Conservation (phyloP, 2,329 filamentous ascomycete species). For the Cladosporium sphaerospermum region DNA sequence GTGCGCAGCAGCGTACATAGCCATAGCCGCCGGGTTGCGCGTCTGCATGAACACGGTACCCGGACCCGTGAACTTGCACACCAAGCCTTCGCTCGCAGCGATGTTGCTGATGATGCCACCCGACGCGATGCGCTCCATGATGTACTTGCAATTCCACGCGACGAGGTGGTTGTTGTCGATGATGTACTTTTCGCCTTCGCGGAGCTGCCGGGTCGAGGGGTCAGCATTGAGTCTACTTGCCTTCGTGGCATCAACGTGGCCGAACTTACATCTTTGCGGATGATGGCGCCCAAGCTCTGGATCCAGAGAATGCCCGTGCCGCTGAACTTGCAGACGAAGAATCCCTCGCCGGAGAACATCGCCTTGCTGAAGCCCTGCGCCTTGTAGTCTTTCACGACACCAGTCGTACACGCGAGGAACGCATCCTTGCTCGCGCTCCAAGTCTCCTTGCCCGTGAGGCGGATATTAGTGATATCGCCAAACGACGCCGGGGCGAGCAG, state of each 20-base stretch:
- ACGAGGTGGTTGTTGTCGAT: conserved; percentile 70
- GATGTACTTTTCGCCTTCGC: conserved; percentile 74
- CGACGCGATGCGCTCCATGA: conserved; percentile 80
- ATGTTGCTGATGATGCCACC: conserved; percentile 89
- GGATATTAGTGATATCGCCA: conserved; percentile 78
- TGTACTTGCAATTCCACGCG: conserved; percentile 94
- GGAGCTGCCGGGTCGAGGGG: conserved; percentile 33
- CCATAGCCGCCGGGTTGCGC: conserved; percentile 59
- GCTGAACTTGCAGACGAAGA: conserved; percentile 82
- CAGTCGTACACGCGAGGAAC: conserved; percentile 78
- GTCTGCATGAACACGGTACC: conserved; percentile 92
- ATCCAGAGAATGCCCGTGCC: conserved; percentile 82
- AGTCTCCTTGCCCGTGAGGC: conserved; percentile 61
- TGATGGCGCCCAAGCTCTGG: conserved; percentile 89
- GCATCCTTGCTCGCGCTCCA: conserved; percentile 87
- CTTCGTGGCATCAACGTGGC: too few relatives aligned
- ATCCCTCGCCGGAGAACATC: conserved; percentile 86
- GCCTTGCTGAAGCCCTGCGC: conserved; percentile 76
- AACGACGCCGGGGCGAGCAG: conserved; percentile 73
- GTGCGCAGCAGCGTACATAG: conserved; percentile 2
- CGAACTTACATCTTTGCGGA: conserved; percentile 76
- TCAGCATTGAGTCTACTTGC: not conserved
- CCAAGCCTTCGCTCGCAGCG: conserved; percentile 75
- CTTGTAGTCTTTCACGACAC: conserved; percentile 83
- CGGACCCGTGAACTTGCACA: conserved; percentile 88